Base-by-base conservation (phyloP, 192 early-diverging fungal species). In the Piromyces finnis region DNA sequence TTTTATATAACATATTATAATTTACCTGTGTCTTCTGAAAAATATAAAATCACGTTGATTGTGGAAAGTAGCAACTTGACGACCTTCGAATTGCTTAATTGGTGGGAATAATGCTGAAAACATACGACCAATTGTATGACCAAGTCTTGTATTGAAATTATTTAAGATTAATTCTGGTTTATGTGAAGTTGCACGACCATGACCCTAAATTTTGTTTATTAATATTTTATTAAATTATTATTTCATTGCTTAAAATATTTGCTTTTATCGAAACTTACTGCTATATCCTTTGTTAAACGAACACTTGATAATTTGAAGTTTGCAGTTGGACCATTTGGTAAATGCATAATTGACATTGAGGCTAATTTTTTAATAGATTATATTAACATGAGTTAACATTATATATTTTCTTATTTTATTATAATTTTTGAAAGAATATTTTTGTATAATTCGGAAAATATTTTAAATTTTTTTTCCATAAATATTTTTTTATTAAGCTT, bases 31-130 rank as follows among this genome's bases (percentile, higher is more conserved):
- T 41, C 97, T 90, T 82, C 98, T 88, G 83, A 99, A 97, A 84
- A 99, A 99, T 81, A 99, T 98, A 82, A 97, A 99, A 85, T 99
- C 98, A 77, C 98, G 94, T 87, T 99, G 98, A 86, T 99, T 99
- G 84, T 99, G 98, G 84, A 99, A 94, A 6, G 98, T 99, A 14
- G 90, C 93, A 29, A 92, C 96, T 84, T 98, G 96, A 77, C 98
- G 86, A 14, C 95, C 96, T 82, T 95, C 88, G 83, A 99, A 99
- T 85, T 99, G 94, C 15, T 96, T 96, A 9, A 96, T 92, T 80
- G 96, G 95, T n/a, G 98, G 98, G 84, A 99, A 96, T 78, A 99
- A 85, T 18, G 98, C 87, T 37, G 96, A 94, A 88, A 99, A 94
- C 92, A 96, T 94, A 36, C 96, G 90, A 29, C 96, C 98, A 79